Evolutionary conservation across 1,284 basidiomycete genomes (phyloP).

Genomic region (Puccinia polysora): DNA sequence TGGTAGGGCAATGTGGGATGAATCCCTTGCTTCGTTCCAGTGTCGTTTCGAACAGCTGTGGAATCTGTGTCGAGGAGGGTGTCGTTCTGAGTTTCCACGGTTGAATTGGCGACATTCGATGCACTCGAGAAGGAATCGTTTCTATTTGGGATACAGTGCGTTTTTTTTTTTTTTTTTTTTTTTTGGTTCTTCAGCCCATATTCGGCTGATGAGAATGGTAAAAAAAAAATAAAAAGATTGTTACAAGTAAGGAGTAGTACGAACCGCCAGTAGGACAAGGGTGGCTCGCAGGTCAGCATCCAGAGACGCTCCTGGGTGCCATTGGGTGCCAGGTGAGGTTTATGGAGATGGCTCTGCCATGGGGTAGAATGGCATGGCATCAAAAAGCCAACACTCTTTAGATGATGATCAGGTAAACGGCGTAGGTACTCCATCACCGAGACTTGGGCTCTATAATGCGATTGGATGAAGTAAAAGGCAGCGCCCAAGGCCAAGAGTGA

Average conservation of each 20-base stretch:
- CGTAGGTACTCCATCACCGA: slow-evolving; percentile 60
- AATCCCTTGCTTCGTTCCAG: slow-evolving; percentile 53
- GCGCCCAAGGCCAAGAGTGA: slow-evolving; percentile 60
- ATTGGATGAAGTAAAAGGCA: slow-evolving; percentile 64
- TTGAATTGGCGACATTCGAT: slow-evolving; percentile 47
- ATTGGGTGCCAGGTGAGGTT: slow-evolving; percentile 58
- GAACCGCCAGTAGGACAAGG: slow-evolving; percentile 61
- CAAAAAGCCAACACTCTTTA: slow-evolving; percentile 69
- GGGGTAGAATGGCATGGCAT: slow-evolving; percentile 99
- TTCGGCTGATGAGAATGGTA: not conserved
- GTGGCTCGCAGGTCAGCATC: slow-evolving; percentile 87
- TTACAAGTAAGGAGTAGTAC: not conserved
- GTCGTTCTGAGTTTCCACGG: slow-evolving; percentile 33
- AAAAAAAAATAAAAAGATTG: not conserved
- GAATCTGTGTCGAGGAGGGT: slow-evolving; percentile 43
- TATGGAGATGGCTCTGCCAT: slow-evolving; percentile 83
- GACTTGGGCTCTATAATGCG: slow-evolving; percentile 74
- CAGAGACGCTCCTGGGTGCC: slow-evolving; percentile 59
- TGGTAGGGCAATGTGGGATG: slow-evolving; percentile 62
- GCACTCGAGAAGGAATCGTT: slow-evolving; percentile 1
- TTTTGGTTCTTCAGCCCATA: not conserved
- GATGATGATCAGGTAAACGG: slow-evolving; percentile 56
- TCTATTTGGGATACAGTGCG: too few relatives aligned
- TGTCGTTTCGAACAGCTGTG: slow-evolving; percentile 43
- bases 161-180: too few relatives aligned